These are phyloP conservation scores for Diutina pseudorugosa DNA, from an alignment of 1,139 yeast genomes.

Conservation along the genomic window DNA sequence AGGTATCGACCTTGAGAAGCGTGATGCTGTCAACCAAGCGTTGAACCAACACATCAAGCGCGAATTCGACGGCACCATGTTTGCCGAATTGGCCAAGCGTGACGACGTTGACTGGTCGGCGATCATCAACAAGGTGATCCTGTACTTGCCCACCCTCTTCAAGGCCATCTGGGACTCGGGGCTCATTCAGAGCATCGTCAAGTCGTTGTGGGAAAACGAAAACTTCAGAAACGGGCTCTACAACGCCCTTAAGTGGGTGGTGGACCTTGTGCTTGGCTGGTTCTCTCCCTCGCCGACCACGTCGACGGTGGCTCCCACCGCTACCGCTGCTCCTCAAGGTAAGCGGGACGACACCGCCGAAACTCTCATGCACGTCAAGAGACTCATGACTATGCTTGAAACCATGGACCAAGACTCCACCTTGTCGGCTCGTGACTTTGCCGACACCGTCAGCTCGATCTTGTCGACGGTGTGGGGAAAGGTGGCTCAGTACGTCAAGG, in stretches of 20 bases:
- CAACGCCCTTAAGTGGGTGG: constrained; percentile 1
- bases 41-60: background rate
- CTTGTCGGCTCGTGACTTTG: constrained; percentile 2
- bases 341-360: background rate
- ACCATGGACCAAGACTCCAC: background rate
- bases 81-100: background rate
- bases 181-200: background rate
- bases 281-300: background rate
- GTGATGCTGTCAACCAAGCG: background rate
- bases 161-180: background rate
- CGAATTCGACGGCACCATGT: background rate
- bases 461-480: background rate
- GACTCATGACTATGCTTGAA: background rate
- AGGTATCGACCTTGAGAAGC: background rate
- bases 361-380: background rate
- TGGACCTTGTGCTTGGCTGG: background rate
- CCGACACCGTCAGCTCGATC: background rate
- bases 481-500: background rate
- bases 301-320: background rate
- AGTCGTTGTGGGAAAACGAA: background rate
- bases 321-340: background rate
- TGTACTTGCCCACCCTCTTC: background rate
- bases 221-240: background rate
- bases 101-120: background rate
- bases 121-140: background rate